Evolutionary conservation across 2,329 filamentous ascomycete genomes (phyloP), one percentile per base, ranked within the genome.

Genomic region (Coleophoma cylindrospora): DNA sequence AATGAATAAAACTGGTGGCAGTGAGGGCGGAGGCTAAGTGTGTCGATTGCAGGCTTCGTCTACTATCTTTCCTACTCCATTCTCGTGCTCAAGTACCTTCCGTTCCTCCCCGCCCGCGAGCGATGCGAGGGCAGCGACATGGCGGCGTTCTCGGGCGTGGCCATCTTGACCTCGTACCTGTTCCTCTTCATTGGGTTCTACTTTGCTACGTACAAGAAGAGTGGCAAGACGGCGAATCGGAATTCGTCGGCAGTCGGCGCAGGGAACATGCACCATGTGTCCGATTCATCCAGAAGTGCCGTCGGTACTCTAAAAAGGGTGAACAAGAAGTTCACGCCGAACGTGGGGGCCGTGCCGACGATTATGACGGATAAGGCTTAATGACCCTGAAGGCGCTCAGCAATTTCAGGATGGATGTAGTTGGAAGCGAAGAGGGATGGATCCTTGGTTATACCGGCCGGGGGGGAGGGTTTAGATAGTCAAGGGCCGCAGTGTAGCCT

Each of bases 201-300:
- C 21, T 44, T 44, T 13, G 41, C 41, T 33, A 44, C 41, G 27
- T 44, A 44, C 5, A 44, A 44, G n/a, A 44, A 44, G 41, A 21
- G 13, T 3, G 41, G 41, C 22, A 44, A 44, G 41, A 9, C 17
- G 11, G 40, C 17, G 4, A 22, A 19, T 12, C 17, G 13, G n/a
- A 15, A 11, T 7, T 17, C 40, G 4, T 3, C 15, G 13, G 5
- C 36, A 17, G 14, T 13, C 5, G 17, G 12, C 15, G 40, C 17
- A 3, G 40, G 2, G 13, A 13, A 17, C 2, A 12, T 19, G 8
- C 40, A 21, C 15, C 40, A 41, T 7, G 40, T 41, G 4, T 41
- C 40, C 7, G 14, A 14, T 7, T 22, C 40, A 2, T 9, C 40
- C 6, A 27, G 27, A 27, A 27, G 27, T 3, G 40, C 22, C 17